These are phyloP conservation scores for Nyssa sinensis DNA, from an alignment of 148 eudicot genomes.

Conservation along the genomic window DNA sequence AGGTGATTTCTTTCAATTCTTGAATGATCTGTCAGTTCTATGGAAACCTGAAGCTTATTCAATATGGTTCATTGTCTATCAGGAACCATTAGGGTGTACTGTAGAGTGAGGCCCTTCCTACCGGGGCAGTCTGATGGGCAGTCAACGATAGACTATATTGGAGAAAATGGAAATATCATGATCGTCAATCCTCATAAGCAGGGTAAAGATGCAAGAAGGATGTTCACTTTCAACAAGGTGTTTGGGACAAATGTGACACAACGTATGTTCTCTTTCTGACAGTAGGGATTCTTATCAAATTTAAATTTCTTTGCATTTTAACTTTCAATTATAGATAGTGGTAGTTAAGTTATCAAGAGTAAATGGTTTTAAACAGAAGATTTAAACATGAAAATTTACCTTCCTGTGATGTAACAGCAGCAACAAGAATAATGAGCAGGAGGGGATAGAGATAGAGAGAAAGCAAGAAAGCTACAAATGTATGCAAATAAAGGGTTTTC, in stretches of 20 bases:
- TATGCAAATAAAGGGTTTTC: neutral
- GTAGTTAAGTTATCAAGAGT: neutral
- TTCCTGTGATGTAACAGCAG: neutral
- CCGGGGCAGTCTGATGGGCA: constrained; percentile 47
- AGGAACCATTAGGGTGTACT: constrained; percentile 94
- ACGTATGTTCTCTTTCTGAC: constrained; percentile 42
- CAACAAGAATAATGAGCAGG: neutral
- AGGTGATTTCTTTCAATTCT: constrained; percentile 42
- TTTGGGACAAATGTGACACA: constrained; percentile 72
- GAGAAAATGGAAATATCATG: constrained; percentile 90
- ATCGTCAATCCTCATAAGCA: constrained; percentile 81
- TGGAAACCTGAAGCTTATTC: constrained; percentile 5
- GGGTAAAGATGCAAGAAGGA: constrained; percentile 82
- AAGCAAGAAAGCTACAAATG: too few species aligned
- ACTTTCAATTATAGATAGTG: neutral
- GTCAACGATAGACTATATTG: constrained; percentile 86
- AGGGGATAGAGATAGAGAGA: neutral
- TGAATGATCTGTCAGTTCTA: neutral
- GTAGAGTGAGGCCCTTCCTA: constrained; percentile 86
- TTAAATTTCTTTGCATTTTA: neutral
- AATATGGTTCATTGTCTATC: constrained; percentile 11
- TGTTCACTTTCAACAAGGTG: constrained; percentile 86
- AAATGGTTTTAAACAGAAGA: neutral
- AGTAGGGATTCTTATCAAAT: neutral
- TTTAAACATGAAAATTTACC: neutral